phyloP scores from a whole-genome alignment of 2,329 filamentous ascomycete species.

The Trichophyton simii region DNA sequence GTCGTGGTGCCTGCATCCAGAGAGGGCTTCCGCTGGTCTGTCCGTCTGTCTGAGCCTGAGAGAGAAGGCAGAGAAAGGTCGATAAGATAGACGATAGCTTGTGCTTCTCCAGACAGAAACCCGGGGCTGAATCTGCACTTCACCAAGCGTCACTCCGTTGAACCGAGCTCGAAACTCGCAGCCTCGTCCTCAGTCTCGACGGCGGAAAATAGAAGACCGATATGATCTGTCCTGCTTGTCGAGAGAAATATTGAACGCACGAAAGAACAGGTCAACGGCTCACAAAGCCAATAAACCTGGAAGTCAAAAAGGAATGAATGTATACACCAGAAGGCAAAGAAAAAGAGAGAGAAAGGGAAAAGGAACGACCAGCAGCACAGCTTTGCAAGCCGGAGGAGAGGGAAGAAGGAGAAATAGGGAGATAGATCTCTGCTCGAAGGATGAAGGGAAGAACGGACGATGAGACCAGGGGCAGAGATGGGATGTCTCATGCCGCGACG shows the following conservation, averaged over 20 bases:
- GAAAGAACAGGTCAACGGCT: conserved; percentile 1
- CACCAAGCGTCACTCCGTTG: neutral
- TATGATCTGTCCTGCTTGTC: neutral
- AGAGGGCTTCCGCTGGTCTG: neutral
- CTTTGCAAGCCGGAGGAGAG: conserved; percentile 8
- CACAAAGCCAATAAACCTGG: neutral
- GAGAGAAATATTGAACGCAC: neutral
- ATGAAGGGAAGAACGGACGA: neutral
- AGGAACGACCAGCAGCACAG: neutral
- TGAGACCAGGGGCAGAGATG: conserved; percentile 5
- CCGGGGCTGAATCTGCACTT: neutral
- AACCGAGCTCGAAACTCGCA: neutral
- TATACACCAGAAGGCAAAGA: neutral
- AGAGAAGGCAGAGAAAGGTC: neutral
- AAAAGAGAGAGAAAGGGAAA: conserved; percentile 4
- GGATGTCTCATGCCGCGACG: conserved; percentile 3
- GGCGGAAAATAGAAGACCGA: neutral
- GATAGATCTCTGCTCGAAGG: neutral
- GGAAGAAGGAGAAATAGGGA: conserved; percentile 9
- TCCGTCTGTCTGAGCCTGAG: too few relatives aligned
- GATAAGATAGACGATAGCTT: neutral
- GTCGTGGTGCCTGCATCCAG: neutral
- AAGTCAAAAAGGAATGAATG: neutral
- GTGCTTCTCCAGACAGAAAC: neutral
- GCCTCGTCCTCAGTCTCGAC: neutral